Evolutionary conservation across 192 early-diverging fungal species (phyloP), one percentile per base, ranked within the genome.

Genomic region (Linderina pennispora): DNA sequence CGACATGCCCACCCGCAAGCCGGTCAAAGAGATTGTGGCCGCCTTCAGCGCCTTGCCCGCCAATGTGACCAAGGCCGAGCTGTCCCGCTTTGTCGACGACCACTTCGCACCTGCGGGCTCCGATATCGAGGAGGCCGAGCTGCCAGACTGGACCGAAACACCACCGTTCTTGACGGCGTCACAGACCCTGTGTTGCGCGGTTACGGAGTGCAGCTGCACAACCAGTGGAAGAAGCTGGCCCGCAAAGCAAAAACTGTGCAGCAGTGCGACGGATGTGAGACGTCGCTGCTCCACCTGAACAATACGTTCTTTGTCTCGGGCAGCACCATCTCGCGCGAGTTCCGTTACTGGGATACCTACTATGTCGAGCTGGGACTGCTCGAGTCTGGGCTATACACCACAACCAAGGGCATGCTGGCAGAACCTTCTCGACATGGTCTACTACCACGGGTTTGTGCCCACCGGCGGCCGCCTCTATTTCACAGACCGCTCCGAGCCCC

Each of bases 401-500:
- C 78, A n/a, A 75, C 77, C 3, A 65, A 46, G 28, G 62, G 77
- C 35, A 74, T 81, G 58, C 76, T 87, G 37, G n/a, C 65, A 75
- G 25, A 85, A 87, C 55, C 76, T 85, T 34, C 48, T 83, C 34
- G 77, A 81, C 45, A 58, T 75, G 35, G 70, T 87, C 15, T 42
- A 74, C 3, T 1, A 22, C 8, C 57, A 68, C 41, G 83, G 79
- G 9, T 87, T 87, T 65, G 65, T 87, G 36, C 85, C 85, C 16
- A 84, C 84, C 23, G 85, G 85, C 16, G 80, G 82, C 34, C 80
- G 85, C 31, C 72, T 83, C 33, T 87, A 87, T 50, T 87, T 77
- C 51, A 62, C 85, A 35, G 84, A 87, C 57, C 72, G 85, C 45
- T 85, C 85, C 0, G 80, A 84, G 45, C 80, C 83, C 10, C 85